phyloP scores from a whole-genome alignment of 2,329 filamentous ascomycete genomes.

The Fusarium sp. region DNA sequence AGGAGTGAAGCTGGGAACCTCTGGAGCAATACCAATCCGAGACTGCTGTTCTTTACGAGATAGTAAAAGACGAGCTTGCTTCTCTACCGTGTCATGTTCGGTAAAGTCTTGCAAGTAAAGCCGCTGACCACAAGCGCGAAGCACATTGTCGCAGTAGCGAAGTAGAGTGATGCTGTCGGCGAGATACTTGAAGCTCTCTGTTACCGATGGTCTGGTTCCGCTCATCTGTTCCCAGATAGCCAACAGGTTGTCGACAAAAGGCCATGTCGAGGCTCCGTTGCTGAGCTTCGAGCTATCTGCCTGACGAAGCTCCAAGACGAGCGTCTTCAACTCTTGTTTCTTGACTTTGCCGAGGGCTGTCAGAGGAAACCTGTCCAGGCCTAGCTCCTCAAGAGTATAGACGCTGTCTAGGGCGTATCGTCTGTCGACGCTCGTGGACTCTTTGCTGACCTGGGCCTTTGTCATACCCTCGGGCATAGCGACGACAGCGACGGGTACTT shows the following conservation, averaged over 20 bases:
- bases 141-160: constrained; percentile 49
- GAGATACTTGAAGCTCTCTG: constrained; percentile 43
- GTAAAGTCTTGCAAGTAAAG: constrained; percentile 51
- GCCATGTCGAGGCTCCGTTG: not conserved
- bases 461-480: constrained; percentile 44
- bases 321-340: constrained; percentile 49
- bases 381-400: constrained; percentile 54
- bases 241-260: constrained; percentile 34
- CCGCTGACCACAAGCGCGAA: constrained; percentile 40
- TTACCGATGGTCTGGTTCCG: constrained; percentile 40
- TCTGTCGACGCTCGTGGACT: constrained; percentile 47
- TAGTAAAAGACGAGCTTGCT: constrained; percentile 45
- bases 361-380: constrained; percentile 50
- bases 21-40: constrained; percentile 15
- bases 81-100: constrained; percentile 45
- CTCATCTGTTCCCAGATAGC: constrained; percentile 46
- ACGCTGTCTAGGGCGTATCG: constrained; percentile 53
- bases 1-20: not conserved
- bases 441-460: constrained; percentile 47
- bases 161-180: constrained; percentile 52
- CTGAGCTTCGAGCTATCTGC: not conserved
- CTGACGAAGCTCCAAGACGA: constrained; percentile 33
- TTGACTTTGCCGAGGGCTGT: constrained; percentile 57
- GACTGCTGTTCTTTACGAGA: constrained; percentile 34
- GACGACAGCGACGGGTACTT: constrained; percentile 58